phyloP scores from a whole-genome alignment of 345 rosid species.

The Salix exigua region DNA sequence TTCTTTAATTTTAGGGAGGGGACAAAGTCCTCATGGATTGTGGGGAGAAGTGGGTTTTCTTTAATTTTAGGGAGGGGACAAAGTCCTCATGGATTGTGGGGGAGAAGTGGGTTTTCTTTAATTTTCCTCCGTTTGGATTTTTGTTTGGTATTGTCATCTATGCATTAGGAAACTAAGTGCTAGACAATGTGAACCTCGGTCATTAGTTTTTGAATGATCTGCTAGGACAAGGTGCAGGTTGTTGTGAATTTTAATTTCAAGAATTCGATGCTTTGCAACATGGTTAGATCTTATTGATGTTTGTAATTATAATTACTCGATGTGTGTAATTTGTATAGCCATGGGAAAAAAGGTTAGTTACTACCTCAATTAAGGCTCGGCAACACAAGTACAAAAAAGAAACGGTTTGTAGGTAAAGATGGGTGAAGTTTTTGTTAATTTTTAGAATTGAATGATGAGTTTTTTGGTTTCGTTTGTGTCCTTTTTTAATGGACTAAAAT shows the following conservation, averaged over 20 bases:
- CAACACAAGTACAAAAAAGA: conserved; percentile 33
- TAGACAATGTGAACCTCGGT: neutral
- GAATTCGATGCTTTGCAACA: too few species aligned
- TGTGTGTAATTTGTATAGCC: too few species aligned
- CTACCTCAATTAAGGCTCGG: too few species aligned
- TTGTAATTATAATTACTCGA: too few species aligned
- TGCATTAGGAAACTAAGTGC: neutral
- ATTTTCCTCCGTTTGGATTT: too few species aligned
- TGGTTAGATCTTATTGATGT: too few species aligned
- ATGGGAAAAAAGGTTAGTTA: too few species aligned
- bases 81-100: neutral
- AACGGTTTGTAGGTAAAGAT: conserved; percentile 12
- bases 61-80: too few species aligned
- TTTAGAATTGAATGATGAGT: neutral
- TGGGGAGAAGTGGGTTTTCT: neutral
- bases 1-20: too few species aligned
- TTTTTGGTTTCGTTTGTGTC: conserved; percentile 14
- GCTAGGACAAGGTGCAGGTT: neutral
- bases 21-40: too few species aligned
- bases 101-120: neutral
- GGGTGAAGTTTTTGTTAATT: neutral
- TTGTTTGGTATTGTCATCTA: too few species aligned
- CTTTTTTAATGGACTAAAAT: conserved; percentile 35
- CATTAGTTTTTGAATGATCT: neutral
- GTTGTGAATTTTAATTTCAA: too few species aligned